Conservation (phyloP, 2,329 filamentous ascomycete genomes). For the Claviceps digitariae region DNA sequence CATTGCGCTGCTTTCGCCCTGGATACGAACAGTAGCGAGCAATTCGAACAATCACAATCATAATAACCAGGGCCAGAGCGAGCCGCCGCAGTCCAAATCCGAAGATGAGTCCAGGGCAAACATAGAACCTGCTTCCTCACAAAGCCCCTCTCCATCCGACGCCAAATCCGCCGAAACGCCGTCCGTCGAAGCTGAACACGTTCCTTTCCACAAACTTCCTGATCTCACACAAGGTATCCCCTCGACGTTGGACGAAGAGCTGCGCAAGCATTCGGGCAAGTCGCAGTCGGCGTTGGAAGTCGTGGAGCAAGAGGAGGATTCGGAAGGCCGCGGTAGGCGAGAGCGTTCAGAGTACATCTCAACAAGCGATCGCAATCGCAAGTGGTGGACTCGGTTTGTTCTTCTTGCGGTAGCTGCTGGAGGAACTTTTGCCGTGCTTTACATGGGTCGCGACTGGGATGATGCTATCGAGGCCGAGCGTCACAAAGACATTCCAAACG, state of each 20-base stretch:
- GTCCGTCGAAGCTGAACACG: conserved; percentile 24
- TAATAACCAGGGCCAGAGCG: conserved; percentile 2
- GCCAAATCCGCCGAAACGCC: conserved; percentile 11
- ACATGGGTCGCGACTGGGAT: conserved; percentile 82
- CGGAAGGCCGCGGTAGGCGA: conserved; percentile 21
- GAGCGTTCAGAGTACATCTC: conserved; percentile 71
- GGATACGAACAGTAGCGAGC: conserved; percentile 13
- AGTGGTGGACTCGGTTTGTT: conserved; percentile 61
- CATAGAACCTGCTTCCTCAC: conserved; percentile 4
- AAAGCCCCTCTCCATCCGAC: not conserved
- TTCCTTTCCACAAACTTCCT: conserved; percentile 58
- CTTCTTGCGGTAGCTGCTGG: conserved; percentile 48
- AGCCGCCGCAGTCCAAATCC: conserved; percentile 1
- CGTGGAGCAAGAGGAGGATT: conserved; percentile 21
- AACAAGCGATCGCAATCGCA: conserved; percentile 72
- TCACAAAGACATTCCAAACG: conserved; percentile 62
- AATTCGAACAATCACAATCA: conserved; percentile 2
- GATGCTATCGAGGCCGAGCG: conserved; percentile 58
- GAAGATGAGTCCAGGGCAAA: conserved; percentile 1
- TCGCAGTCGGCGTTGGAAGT: conserved; percentile 19
- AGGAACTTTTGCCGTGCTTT: conserved; percentile 47
- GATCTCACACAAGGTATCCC: conserved; percentile 92
- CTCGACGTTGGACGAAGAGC: conserved; percentile 74
- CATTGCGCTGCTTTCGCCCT: conserved; percentile 12
- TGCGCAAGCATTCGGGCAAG: conserved; percentile 29